Conservation (phyloP, 2,329 filamentous ascomycete species). For the Pseudophaeomoniella oleicola region DNA sequence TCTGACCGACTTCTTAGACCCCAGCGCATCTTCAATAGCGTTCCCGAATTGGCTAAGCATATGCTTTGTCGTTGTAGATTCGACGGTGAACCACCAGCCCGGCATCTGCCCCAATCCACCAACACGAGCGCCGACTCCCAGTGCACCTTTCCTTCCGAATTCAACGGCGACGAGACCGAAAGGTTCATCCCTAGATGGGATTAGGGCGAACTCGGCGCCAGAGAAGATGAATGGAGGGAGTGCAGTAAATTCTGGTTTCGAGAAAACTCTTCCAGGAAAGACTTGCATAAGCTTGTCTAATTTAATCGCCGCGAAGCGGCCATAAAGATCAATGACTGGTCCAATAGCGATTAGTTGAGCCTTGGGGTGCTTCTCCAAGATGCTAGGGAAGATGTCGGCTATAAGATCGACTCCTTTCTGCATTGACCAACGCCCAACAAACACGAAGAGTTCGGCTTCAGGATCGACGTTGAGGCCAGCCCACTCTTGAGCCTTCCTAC, state of each 20-base stretch:
- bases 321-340: slow-evolving; percentile 44
- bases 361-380: slow-evolving; percentile 38
- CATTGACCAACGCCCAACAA: slow-evolving; percentile 44
- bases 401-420: slow-evolving; percentile 44
- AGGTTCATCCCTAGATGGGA: slow-evolving; percentile 45
- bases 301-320: slow-evolving; percentile 45
- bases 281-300: slow-evolving; percentile 39
- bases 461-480: slow-evolving; percentile 39
- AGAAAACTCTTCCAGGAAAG: slow-evolving; percentile 42
- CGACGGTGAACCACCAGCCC: slow-evolving; percentile 47
- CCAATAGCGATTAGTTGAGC: slow-evolving; percentile 40
- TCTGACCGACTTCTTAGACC: slow-evolving; percentile 32
- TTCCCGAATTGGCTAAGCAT: slow-evolving; percentile 42
- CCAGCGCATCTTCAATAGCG: slow-evolving; percentile 37
- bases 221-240: slow-evolving; percentile 45
- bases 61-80: slow-evolving; percentile 40
- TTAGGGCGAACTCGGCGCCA: slow-evolving; percentile 45
- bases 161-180: slow-evolving; percentile 46
- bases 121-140: slow-evolving; percentile 44
- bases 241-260: slow-evolving; percentile 44
- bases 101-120: slow-evolving; percentile 45
- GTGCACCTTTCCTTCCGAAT: slow-evolving; percentile 43
- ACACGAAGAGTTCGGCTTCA: slow-evolving; percentile 44
- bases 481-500: slow-evolving; percentile 43
- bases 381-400: slow-evolving; percentile 41